A percentile compares a stretch with the other conserved stretches of the same genome.
phyloP scores from a whole-genome alignment of 1,284 basidiomycete genomes.

The Ceratobasidium papillatum region DNA sequence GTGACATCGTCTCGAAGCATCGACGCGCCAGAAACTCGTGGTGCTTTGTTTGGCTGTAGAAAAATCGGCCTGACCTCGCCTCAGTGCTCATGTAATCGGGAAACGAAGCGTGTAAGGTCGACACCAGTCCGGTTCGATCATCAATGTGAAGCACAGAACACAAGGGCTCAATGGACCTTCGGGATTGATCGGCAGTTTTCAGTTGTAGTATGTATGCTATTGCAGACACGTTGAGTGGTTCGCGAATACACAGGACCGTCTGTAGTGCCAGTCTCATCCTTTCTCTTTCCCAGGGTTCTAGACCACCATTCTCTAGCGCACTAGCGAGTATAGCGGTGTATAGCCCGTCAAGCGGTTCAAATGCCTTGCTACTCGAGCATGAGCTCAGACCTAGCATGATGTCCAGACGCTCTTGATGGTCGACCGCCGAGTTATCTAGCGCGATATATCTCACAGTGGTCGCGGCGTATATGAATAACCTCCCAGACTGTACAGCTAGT shows the following conservation, averaged over 20 bases:
- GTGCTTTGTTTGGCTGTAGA: background rate
- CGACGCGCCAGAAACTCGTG: too few relatives aligned
- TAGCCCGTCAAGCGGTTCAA: slow-evolving; percentile 1
- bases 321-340: background rate
- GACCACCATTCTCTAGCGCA: background rate
- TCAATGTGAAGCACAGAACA: background rate
- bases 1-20: slow-evolving; percentile 9
- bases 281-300: background rate
- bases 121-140: background rate
- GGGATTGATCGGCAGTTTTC: background rate
- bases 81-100: background rate
- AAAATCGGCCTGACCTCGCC: background rate
- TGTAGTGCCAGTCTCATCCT: background rate
- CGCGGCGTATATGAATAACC: slow-evolving; percentile 4
- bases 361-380: background rate
- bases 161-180: background rate
- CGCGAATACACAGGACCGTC: background rate
- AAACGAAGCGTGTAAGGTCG: too few relatives aligned
- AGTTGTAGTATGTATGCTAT: background rate
- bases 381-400: background rate
- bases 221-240: background rate
- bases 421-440: background rate
- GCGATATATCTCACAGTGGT: slow-evolving; percentile 1
- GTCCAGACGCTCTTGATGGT: background rate
- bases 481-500: background rate